Evolutionary conservation across 345 rosid genomes (phyloP), one percentile per base, ranked within the genome.

Genomic region (Angophora floribunda): DNA sequence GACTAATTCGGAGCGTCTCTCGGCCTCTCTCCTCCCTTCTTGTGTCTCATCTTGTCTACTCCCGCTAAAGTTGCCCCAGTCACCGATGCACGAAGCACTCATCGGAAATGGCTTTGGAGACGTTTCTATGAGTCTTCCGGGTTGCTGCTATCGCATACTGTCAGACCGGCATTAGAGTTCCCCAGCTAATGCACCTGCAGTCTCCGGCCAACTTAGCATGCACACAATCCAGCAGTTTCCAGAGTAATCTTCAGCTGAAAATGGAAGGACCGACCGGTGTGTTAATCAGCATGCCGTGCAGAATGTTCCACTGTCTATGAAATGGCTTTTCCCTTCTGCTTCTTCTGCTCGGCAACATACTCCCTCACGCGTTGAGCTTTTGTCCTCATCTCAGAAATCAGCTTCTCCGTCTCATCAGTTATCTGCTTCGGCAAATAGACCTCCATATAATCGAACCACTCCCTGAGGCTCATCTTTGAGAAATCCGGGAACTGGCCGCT

Each of bases 381-480:
- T 52, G 4, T 89, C 91, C 89, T 92, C 96, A 97, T 95, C 55
- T 87, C 93, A 61, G 92, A 92, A 52, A 96, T 93, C 91, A 94
- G 88, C 94, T 92, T 92, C 91, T 96, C 98, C 0, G 97, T 94
- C 32, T 90, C 94, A 49, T 93, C 93, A 7, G 87, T 53, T 63
- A 92, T 94, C 92, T 94, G 95, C 90, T 93, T 91, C 4, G 90
- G 94, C 88, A 94, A 82, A 70, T 94, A 55, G 80, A 85, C 91
- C 89, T 93, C 95, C 94, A 95, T 70, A 87, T 65, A 92, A 86
- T 93, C 92, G 87, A 96, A 95, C 99, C 97, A 98, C 52, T 97
- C 92, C 87, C 91, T 91, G 52, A 95, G 49, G 26, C 94, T 92
- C 94, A 95, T 93, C 89, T 90, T 93, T 85, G 88, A 93, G 88